Evolutionary conservation across 2,329 filamentous ascomycete genomes (phyloP), one percentile per base, ranked within the genome.

Genomic region (Bipolaris zeicola): DNA sequence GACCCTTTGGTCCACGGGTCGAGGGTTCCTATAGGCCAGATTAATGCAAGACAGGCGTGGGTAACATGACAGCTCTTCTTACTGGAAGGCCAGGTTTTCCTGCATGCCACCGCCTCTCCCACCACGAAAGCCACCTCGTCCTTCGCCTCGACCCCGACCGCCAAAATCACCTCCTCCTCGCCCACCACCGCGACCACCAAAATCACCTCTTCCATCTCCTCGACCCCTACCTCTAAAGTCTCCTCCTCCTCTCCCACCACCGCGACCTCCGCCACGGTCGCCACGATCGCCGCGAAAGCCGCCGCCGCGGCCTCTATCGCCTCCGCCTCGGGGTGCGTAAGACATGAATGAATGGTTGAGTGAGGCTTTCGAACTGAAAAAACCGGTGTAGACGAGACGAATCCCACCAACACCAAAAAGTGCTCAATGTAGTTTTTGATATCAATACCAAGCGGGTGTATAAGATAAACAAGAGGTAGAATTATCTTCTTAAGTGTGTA

Each of bases 21-120:
- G 18, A 13, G 33, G 28, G 33, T 65, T 65, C 16, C 62, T 65
- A 37, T 36, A 55, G 10, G 10, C 3, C 45, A 14, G 22, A 10
- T 46, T 52, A 53, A 31, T 24, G 52, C 16, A 18, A 36, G 6
- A 18, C 10, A 38, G 43, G 34, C 10, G n/a, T 33, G 13, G 14
- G 22, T n/a, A 16, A 7, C 34, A 38, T 24, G 3, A 36, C n/a
- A 16, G 18, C 22, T 20, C 14, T n/a, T 33, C 54, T 57, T 60
- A 55, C 58, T 26, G 11, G 31, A 63, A 65, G 5, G 59, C 50
- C 36, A 61, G 46, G 22, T 58, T 49, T 16, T 20, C 41, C 41
- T 57, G 51, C 18, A 43, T 52, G 28, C 60, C 56, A 55, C 51
- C 51, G 14, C 52, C 52, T 44, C 52, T 44, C 6, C 42, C 42